Percentiles rank a stretch among this genome's conserved stretches.
Evolutionary conservation across 1,284 basidiomycete species (phyloP).

Genomic region (Cutaneotrichosporon sp.): DNA sequence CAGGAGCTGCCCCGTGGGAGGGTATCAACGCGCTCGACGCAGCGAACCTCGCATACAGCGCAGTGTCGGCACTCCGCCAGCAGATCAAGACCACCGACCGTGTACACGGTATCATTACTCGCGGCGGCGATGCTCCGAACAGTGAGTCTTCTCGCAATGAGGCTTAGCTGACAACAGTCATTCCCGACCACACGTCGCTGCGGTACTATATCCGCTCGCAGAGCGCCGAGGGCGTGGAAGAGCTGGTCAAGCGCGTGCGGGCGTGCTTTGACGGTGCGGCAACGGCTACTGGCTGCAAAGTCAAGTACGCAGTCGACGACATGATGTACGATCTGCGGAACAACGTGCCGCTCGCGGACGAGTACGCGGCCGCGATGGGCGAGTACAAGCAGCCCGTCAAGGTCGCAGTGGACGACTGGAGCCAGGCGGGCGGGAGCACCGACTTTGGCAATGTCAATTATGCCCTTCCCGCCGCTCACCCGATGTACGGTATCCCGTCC

Average conservation of each 20-base stretch:
- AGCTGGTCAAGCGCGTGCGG: constrained; percentile 54
- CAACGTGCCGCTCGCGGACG: constrained; percentile 15
- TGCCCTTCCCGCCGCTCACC: constrained; percentile 24
- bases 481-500: constrained; percentile 20
- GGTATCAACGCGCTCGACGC: constrained; percentile 79
- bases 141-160: constrained; percentile 7
- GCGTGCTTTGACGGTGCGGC: constrained; percentile 63
- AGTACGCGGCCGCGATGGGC: constrained; percentile 11
- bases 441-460: constrained; percentile 24
- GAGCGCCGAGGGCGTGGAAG: constrained; percentile 55
- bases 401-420: constrained; percentile 9
- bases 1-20: constrained; percentile 57
- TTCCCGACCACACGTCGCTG: constrained; percentile 70
- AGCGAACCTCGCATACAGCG: constrained; percentile 70
- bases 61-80: constrained; percentile 68
- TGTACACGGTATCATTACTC: constrained; percentile 39
- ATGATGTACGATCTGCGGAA: constrained; percentile 56
- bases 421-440: constrained; percentile 4
- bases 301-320: constrained; percentile 51
- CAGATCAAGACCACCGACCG: constrained; percentile 47
- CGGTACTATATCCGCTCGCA: constrained; percentile 63
- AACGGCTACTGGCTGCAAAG: constrained; percentile 62
- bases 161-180: constrained; percentile 48
- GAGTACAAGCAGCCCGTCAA: not conserved
- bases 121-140: constrained; percentile 56